Conservation (phyloP, 345 rosid species). For the Camelina hispida region DNA sequence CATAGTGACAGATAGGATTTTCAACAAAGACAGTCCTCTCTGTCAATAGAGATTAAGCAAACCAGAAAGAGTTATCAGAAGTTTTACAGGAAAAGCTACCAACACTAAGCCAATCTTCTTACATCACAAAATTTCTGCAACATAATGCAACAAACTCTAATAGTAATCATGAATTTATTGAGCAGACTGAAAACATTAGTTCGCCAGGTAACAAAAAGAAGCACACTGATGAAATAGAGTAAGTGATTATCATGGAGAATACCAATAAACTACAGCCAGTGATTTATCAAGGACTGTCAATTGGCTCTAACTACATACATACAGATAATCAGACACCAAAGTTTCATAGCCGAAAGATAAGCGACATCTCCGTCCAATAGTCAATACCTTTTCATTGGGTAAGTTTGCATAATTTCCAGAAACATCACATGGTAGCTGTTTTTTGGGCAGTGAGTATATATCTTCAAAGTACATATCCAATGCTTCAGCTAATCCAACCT, state of each 20-base stretch:
- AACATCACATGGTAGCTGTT: slow-evolving; percentile 59
- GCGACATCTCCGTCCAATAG: slow-evolving; percentile 5
- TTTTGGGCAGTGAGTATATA: slow-evolving; percentile 69
- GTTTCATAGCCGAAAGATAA: too few species aligned
- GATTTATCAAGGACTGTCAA: background rate
- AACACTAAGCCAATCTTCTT: background rate
- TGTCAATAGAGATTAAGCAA: slow-evolving; percentile 45
- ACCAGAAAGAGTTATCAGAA: background rate
- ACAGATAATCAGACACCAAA: background rate
- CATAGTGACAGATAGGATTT: slow-evolving; percentile 54
- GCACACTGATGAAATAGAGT: background rate
- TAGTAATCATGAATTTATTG: slow-evolving; percentile 12
- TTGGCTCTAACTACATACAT: background rate
- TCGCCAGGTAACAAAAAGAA: background rate
- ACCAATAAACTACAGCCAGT: too few species aligned
- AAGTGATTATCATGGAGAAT: too few species aligned
- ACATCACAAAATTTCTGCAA: background rate
- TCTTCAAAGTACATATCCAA: slow-evolving; percentile 89
- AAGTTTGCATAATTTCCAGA: slow-evolving; percentile 51
- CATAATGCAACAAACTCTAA: background rate
- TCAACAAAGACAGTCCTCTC: slow-evolving; percentile 62
- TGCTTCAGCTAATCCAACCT: slow-evolving; percentile 84
- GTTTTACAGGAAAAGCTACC: slow-evolving; percentile 7
- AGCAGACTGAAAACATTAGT: slow-evolving; percentile 8
- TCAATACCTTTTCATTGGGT: slow-evolving; percentile 67